A percentile compares a stretch with the other conserved stretches of the same genome.
phyloP scores from a whole-genome alignment of 495 filamentous ascomycete species.

The Penicillium nucicola region DNA sequence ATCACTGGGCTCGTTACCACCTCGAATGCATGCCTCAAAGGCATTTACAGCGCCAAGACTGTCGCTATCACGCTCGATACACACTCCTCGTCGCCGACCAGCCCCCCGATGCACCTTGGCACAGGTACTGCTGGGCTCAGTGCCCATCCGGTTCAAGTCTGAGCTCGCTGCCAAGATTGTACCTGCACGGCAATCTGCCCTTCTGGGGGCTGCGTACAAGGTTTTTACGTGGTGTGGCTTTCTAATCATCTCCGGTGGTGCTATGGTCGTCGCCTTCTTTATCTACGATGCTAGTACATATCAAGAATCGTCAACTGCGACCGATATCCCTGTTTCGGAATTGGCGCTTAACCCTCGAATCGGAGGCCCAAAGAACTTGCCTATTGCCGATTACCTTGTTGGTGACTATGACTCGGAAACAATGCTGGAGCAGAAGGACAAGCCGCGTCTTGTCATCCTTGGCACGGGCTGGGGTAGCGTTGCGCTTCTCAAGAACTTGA shows the following conservation, averaged over 20 bases:
- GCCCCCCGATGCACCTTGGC: constrained; percentile 24
- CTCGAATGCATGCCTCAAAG: constrained; percentile 19
- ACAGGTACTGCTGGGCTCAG: constrained; percentile 3
- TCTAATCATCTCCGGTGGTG: constrained; percentile 51
- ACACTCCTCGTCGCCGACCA: constrained; percentile 22
- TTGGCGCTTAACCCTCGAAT: constrained; percentile 74
- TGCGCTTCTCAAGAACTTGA: constrained; percentile 83
- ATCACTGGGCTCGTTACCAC: constrained; percentile 28
- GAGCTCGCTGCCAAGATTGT: constrained; percentile 14
- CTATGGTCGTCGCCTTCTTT: constrained; percentile 76
- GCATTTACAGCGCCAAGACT: constrained; percentile 4
- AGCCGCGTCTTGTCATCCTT: constrained; percentile 87
- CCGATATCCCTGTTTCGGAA: constrained; percentile 79
- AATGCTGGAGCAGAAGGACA: constrained; percentile 68
- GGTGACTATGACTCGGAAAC: constrained; percentile 79
- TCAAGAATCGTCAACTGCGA: constrained; percentile 56
- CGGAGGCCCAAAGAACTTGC: constrained; percentile 94
- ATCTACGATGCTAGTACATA: constrained; percentile 94
- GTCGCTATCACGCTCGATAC: constrained; percentile 18
- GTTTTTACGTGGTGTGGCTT: constrained; percentile 57
- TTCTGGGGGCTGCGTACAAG: constrained; percentile 34
- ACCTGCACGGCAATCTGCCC: constrained; percentile 8
- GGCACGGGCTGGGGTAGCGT: constrained; percentile 96
- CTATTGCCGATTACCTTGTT: constrained; percentile 80
- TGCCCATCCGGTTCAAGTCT: constrained; percentile 29